Evolutionary conservation across 768 basidiomycete genomes (phyloP).

Genomic region (Amanita fuliginea): DNA sequence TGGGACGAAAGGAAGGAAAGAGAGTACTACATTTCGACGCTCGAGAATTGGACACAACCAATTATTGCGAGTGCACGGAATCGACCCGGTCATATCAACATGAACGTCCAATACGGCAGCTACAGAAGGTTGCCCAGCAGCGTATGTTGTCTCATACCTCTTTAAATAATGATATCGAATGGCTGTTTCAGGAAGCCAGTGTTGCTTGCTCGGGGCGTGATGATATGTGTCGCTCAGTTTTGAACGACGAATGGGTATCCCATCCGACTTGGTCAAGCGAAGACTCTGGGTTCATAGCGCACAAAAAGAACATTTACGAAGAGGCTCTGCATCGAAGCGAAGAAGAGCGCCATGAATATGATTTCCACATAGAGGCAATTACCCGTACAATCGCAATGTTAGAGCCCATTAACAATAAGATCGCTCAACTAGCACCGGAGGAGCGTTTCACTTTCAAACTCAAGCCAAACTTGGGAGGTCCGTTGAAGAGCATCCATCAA

Average conservation of each 20-base stretch:
- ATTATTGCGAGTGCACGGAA: constrained; percentile 27
- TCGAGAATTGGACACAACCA: constrained; percentile 40
- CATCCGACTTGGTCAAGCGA: constrained; percentile 95
- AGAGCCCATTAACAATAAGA: constrained; percentile 86
- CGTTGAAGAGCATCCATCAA: constrained; percentile 83
- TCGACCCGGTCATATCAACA: constrained; percentile 51
- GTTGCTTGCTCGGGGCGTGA: constrained; percentile 92
- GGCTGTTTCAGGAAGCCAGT: constrained; percentile 56
- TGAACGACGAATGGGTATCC: constrained; percentile 98
- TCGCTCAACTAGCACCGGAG: constrained; percentile 64
- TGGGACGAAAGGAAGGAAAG: constrained; percentile 71
- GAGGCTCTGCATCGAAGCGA: constrained; percentile 94
- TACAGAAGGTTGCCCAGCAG: constrained; percentile 75
- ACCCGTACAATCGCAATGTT: constrained; percentile 82
- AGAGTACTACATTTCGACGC: constrained; percentile 38
- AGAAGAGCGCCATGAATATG: constrained; percentile 98
- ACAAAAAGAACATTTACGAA: constrained; percentile 93
- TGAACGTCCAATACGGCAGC: constrained; percentile 72
- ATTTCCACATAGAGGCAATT: constrained; percentile 96
- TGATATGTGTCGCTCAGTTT: constrained; percentile 89
- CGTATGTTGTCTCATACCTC: constrained; percentile 35
- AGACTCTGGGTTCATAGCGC: constrained; percentile 81
- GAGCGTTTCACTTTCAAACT: constrained; percentile 77
- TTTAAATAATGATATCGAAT: constrained; percentile 1
- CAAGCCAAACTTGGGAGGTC: constrained; percentile 81